Base-by-base conservation (phyloP, 176 grass and related monocot genomes). In the Ananas comosus region DNA sequence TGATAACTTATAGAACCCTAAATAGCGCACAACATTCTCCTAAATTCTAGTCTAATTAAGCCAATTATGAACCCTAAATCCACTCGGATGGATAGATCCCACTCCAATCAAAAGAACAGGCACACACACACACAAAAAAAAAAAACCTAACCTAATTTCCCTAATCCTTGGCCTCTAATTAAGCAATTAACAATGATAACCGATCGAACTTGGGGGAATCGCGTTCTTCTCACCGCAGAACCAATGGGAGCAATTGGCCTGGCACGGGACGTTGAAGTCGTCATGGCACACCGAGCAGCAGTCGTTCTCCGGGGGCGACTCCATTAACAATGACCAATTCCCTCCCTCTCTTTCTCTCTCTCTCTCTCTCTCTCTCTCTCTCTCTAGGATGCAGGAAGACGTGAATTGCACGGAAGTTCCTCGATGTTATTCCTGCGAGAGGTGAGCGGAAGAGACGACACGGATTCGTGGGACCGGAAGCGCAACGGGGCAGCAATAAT, bases 191-290 rank as follows among this genome's bases (percentile, higher is more conserved):
- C 12, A 11, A 24, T 2, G 22, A 9, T 66, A 80, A 63, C 1
- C 10, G 25, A 3, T 10, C 23, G 64, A 12, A 71, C 14, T 28
- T 29, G 24, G 33, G n/a, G 50, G 65, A 1, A 78, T 24, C 10
- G 33, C 51, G 49, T 50, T 9, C 57, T n/a, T 50, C 51, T 68
- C 13, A 86, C 92, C 92, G 51, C 92, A 96, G 83, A 96, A 96
- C 92, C 88, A 96, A 78, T 96, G 92, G 83, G 88, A 92, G 77
- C 92, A 96, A 72, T 96, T 96, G 29, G 88, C 92, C 80, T 96
- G 92, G 73, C 86, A 91, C 2, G 92, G 86, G 56, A 85, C 76
- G 51, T 78, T 76, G 70, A 96, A 96, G 74, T 80, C 53, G 49
- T 96, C 88, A 64, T 92, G 92, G 83, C 92, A 96, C 50, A 96